Evolutionary conservation across 78 protist species (phyloP), one percentile per base, ranked within the genome.

Genomic region (Guillardia theta): DNA sequence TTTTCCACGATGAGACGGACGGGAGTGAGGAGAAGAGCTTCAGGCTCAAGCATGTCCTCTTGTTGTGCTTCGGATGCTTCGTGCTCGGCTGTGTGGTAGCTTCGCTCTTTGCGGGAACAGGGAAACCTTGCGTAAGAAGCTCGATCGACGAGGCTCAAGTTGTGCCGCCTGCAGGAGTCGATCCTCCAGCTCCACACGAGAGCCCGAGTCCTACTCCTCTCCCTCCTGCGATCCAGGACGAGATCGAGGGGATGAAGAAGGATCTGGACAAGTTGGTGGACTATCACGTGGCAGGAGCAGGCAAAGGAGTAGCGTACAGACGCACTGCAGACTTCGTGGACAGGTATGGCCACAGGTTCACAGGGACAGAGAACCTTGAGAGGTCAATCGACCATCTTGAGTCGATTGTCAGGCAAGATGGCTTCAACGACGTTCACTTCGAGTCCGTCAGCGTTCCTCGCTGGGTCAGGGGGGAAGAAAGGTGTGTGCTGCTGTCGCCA

Each of bases 401-500:
- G 36, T 92, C 48, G 48, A 4, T 48, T 37, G 94, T 96, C 95
- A 47, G 48, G 1, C 47, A 33, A 0, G 97, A 96, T 95, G 94
- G 24, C 64, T 96, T 30, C 48, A 97, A 95, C 33, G 94, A 93
- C 46, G 98, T 97, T 15, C 95, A 95, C 44, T 45, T 88, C 22
- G 95, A 97, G 90, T 22, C 24, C 37, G 97, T 95, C 2, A 15
- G 0, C 2, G 96, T 12, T 6, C 47, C 48, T 12, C 8, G 22
- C 39, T 97, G 97, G 98, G 77, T 94, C 19, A 36, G 98, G 36
- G 97, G 96, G 36, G 46, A 95, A 39, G 98, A 97, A 64, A 39
- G 19, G 41, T n/a, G 10, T 4, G 27, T 18, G 43, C 36, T 93
- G 9, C 21, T 41, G 97, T 94, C 96, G 24, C 43, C 53, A 15